Evolutionary conservation across 2,329 filamentous ascomycete species (phyloP).

Genomic region (Fusarium keratoplasticum): DNA sequence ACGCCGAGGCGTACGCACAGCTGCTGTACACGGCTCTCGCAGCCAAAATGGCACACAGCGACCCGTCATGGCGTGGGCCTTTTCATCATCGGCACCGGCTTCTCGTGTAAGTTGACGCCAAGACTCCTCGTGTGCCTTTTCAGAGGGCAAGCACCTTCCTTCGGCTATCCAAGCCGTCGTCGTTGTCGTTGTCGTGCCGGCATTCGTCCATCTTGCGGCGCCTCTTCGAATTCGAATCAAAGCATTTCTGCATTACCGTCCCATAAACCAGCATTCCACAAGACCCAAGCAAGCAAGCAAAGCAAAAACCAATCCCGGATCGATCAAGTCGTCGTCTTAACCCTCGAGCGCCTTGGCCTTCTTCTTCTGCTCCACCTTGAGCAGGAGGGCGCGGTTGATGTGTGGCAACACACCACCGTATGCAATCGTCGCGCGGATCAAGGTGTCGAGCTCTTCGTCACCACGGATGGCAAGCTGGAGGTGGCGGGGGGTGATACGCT

Average conservation of each 20-base stretch:
- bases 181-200: conserved; percentile 35
- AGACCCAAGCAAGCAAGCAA: conserved; percentile 36
- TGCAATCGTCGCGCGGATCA: conserved; percentile 97
- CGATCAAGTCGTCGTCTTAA: conserved; percentile 42
- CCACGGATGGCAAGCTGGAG: conserved; percentile 97
- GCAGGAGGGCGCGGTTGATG: conserved; percentile 95
- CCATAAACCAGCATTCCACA: conserved; percentile 42
- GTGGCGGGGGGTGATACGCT: conserved; percentile 98
- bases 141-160: conserved; percentile 31
- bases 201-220: conserved; percentile 36
- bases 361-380: conserved; percentile 99
- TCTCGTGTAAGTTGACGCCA: conserved; percentile 15
- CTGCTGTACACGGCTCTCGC: conserved; percentile 43
- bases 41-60: conserved; percentile 32
- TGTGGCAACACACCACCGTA: conserved; percentile 98
- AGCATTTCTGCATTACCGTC: conserved; percentile 45
- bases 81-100: conserved; percentile 20
- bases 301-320: conserved; percentile 34
- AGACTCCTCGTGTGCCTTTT: conserved; percentile 34
- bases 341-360: conserved; percentile 70
- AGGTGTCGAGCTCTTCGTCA: conserved; percentile 96
- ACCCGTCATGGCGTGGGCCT: conserved; percentile 24
- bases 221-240: conserved; percentile 42
- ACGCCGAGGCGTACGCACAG: conserved; percentile 37
- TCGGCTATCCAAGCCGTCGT: conserved; percentile 41